phyloP scores from a whole-genome alignment of 2,329 filamentous ascomycete species.

The Endoconidiophora polonica region DNA sequence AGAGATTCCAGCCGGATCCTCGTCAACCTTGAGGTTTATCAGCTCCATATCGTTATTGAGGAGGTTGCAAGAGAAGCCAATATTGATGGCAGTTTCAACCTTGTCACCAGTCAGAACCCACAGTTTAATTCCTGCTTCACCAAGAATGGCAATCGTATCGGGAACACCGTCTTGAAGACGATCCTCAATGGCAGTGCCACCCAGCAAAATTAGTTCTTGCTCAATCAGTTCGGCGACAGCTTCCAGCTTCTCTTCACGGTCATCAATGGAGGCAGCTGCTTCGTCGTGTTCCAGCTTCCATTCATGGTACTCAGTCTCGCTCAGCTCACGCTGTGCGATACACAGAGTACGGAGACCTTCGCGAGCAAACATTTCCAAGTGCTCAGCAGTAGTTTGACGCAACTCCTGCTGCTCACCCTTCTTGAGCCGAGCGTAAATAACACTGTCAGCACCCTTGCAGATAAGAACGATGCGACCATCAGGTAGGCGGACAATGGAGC shows the following conservation, averaged over 20 bases:
- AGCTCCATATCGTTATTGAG: conserved; percentile 97
- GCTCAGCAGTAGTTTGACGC: conserved; percentile 69
- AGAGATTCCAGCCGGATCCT: conserved; percentile 42
- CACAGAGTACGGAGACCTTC: conserved; percentile 91
- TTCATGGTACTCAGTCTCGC: conserved; percentile 63
- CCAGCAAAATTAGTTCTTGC: conserved; percentile 70
- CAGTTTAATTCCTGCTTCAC: conserved; percentile 87
- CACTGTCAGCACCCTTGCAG: conserved; percentile 94
- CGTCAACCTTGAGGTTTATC: conserved; percentile 71
- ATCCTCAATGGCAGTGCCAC: conserved; percentile 95
- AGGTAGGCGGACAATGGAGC: conserved; percentile 88
- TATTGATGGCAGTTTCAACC: conserved; percentile 98
- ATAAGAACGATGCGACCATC: conserved; percentile 77
- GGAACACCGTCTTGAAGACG: conserved; percentile 91
- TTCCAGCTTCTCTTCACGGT: conserved; percentile 88
- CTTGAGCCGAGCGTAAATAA: conserved; percentile 85
- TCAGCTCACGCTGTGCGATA: conserved; percentile 67
- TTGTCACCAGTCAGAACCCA: conserved; percentile 99
- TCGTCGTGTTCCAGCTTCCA: conserved; percentile 82
- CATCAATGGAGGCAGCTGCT: conserved; percentile 65
- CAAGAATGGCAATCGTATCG: conserved; percentile 82
- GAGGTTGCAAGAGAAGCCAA: conserved; percentile 96
- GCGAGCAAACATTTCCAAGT: conserved; percentile 90
- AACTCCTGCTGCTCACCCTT: conserved; percentile 74
- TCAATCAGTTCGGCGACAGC: conserved; percentile 81